Evolutionary conservation across 306 rosid genomes (phyloP), one percentile per base, ranked within the genome.

Genomic region (Albizia julibrissin): DNA sequence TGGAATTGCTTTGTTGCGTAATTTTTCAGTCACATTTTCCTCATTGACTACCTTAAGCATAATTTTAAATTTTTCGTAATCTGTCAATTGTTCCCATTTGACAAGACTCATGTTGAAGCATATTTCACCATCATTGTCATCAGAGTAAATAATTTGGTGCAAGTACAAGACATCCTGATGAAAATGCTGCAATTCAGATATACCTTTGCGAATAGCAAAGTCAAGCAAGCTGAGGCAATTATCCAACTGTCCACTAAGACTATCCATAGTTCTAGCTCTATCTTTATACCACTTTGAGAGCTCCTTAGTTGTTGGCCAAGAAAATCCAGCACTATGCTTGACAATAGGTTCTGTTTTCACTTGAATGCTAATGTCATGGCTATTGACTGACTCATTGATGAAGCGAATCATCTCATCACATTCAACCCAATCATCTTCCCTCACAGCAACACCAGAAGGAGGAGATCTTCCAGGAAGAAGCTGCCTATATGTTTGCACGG

Each of bases 341-440:
- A 93, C 89, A 81, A 95, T 88, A 72, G 98, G 94, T 87, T 95
- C 99, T 3, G 99, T 95, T 87, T 81, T 86, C 74, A 91, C 77
- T 85, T 87, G 97, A 79, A 86, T 81, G 76, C 81, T 85, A 82
- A 86, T 81, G 83, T 85, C 91, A 77, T 85, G 72, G 75, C 80
- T 86, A 73, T 87, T 72, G 52, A 89, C 87, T 69, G 89, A 83
- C 49, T 79, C 83, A 66, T 77, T 82, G 37, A 92, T 85, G 89
- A 87, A 92, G 80, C 26, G 72, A 81, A 89, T 72, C 97, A 89
- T 93, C 85, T 95, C 86, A 84, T 88, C 86, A 76, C 99, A 93
- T 91, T 95, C 99, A 89, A 95, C 99, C 99, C 99, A 95, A 88
- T 95, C 99, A 75, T 91, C 91, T 75, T 90, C 92, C 91, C 99